These are phyloP conservation scores for Boletellus emodensis DNA, from an alignment of 768 basidiomycete species.

Conservation along the genomic window DNA sequence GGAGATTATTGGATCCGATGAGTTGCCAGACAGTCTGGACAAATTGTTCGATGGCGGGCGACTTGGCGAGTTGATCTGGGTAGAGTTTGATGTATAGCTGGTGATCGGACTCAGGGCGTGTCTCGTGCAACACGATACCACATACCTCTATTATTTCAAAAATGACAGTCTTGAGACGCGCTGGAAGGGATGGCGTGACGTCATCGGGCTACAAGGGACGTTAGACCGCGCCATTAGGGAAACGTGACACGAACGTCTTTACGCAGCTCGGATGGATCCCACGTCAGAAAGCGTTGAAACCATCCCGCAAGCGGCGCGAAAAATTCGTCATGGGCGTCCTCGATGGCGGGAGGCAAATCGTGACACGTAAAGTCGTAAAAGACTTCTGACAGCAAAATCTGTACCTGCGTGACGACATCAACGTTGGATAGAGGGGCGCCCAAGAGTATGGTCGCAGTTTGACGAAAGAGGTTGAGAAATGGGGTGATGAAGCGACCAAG, in stretches of 20 bases:
- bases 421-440: slow-evolving; percentile 36
- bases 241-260: slow-evolving; percentile 50
- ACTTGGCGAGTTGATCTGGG: slow-evolving; percentile 67
- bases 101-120: background rate
- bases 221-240: slow-evolving; percentile 3
- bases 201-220: slow-evolving; percentile 62
- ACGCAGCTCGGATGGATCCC: slow-evolving; percentile 67
- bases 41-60: slow-evolving; percentile 62
- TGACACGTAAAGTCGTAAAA: slow-evolving; percentile 95
- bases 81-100: slow-evolving; percentile 81
- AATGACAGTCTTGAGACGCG: slow-evolving; percentile 83
- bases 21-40: slow-evolving; percentile 91
- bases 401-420: slow-evolving; percentile 61
- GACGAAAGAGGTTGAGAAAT: slow-evolving; percentile 79
- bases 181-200: slow-evolving; percentile 76
- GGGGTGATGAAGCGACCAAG: slow-evolving; percentile 77
- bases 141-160: slow-evolving; percentile 85
- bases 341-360: slow-evolving; percentile 91
- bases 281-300: slow-evolving; percentile 77
- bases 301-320: slow-evolving; percentile 67
- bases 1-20: slow-evolving; percentile 61
- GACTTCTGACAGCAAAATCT: slow-evolving; percentile 77
- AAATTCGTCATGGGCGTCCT: slow-evolving; percentile 81
- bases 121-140: background rate
- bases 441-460: slow-evolving; percentile 54